phyloP scores from a whole-genome alignment of 2,329 filamentous ascomycete genomes.

The Colletotrichum sublineola region DNA sequence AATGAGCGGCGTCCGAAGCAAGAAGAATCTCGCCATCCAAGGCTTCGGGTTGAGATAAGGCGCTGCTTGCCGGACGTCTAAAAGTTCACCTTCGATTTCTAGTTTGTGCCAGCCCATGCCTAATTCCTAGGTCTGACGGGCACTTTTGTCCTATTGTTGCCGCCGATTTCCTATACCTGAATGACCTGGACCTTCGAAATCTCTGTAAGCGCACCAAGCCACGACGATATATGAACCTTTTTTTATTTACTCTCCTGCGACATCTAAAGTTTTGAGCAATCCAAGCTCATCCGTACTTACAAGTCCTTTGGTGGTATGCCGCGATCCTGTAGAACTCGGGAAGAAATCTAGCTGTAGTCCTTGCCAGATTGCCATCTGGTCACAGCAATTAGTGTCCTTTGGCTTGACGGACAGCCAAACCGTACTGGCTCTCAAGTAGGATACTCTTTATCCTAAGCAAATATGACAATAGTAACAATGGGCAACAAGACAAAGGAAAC shows the following conservation, averaged over 20 bases:
- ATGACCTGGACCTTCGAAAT: not conserved
- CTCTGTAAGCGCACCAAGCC: not conserved
- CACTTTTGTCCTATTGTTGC: not conserved
- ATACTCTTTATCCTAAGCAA: not conserved
- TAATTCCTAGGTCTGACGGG: not conserved
- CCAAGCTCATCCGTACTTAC: not conserved
- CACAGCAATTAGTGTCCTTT: not conserved
- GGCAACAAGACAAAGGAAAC: not conserved
- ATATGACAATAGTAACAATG: not conserved
- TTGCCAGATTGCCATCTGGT: too few species aligned
- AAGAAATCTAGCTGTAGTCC: not conserved
- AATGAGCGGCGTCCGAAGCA: too few species aligned
- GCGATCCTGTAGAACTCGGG: not conserved
- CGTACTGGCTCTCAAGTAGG: not conserved
- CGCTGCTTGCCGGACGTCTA: not conserved
- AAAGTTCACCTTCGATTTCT: not conserved
- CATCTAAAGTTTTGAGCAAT: not conserved
- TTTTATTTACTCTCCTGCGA: not conserved
- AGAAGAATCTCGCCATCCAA: too few species aligned
- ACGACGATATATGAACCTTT: not conserved
- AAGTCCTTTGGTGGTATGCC: not conserved
- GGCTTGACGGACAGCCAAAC: not conserved
- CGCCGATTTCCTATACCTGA: not conserved
- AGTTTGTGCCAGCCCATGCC: not conserved
- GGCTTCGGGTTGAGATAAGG: not conserved